A percentile compares a stretch with the other conserved stretches of the same genome.
Conservation (phyloP, 2,329 filamentous ascomycete species). For the Rutstroemia sp. region DNA sequence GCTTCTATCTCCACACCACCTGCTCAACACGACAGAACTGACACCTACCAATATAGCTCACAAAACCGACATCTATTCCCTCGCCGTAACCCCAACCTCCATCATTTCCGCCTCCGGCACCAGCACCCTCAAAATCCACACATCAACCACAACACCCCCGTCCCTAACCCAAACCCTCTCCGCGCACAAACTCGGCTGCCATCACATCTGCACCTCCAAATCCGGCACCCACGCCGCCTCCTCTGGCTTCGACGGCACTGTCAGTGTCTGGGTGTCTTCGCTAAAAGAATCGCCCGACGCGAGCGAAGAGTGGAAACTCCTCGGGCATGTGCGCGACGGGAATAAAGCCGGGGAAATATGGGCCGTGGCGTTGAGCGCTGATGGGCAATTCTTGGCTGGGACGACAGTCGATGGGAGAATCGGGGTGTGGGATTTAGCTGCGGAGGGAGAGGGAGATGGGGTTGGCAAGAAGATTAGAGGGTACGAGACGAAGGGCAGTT, state of each 20-base stretch:
- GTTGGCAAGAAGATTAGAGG: slow-evolving; percentile 58
- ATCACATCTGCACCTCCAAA: slow-evolving; percentile 70
- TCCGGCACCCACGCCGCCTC: slow-evolving; percentile 70
- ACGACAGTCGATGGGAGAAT: slow-evolving; percentile 84
- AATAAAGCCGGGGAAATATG: slow-evolving; percentile 68
- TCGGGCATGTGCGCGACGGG: slow-evolving; percentile 41
- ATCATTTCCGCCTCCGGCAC: slow-evolving; percentile 81
- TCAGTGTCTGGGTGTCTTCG: slow-evolving; percentile 68
- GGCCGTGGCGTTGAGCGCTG: slow-evolving; percentile 78
- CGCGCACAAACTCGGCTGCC: slow-evolving; percentile 79
- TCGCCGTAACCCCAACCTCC: slow-evolving; percentile 66
- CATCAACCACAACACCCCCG: slow-evolving; percentile 63
- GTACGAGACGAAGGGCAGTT: slow-evolving; percentile 89
- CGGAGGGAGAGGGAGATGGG: slow-evolving; percentile 25
- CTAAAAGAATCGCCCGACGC: slow-evolving; percentile 35
- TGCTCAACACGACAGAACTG: slow-evolving; percentile 11
- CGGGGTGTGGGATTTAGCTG: slow-evolving; percentile 69
- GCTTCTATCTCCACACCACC: neutral
- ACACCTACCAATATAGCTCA: slow-evolving; percentile 52
- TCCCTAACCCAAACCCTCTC: slow-evolving; percentile 73
- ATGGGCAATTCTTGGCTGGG: slow-evolving; percentile 78
- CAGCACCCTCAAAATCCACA: slow-evolving; percentile 74
- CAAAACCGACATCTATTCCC: slow-evolving; percentile 73
- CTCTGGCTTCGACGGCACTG: slow-evolving; percentile 81
- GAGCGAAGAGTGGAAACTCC: slow-evolving; percentile 39